A percentile compares a stretch with the other conserved stretches of the same genome.
Evolutionary conservation across 139 green algal genomes (phyloP).

Genomic region (Tetraselmis striata): DNA sequence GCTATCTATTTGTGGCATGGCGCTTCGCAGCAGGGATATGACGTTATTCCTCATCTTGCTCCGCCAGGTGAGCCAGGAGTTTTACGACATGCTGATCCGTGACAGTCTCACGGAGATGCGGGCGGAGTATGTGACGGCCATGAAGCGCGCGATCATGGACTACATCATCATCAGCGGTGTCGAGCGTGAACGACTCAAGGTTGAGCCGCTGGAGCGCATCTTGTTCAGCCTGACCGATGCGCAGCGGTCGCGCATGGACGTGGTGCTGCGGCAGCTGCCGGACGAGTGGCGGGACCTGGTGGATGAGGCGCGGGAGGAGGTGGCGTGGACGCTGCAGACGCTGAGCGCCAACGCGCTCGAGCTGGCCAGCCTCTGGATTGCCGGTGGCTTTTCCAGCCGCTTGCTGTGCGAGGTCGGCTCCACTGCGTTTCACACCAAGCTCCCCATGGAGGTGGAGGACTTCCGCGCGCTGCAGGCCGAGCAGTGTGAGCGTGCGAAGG

Average conservation of each 20-base stretch:
- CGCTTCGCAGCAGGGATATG: too few relatives aligned
- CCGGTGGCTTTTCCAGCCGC: constrained; percentile 28
- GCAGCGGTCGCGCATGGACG: background rate
- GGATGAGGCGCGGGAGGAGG: constrained; percentile 35
- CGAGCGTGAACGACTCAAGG: constrained; percentile 47
- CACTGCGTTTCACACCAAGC: constrained; percentile 31
- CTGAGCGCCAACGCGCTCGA: constrained; percentile 59
- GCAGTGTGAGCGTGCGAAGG: constrained; percentile 39
- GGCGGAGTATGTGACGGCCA: constrained; percentile 45
- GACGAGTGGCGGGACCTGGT: constrained; percentile 27
- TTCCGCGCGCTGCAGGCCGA: constrained; percentile 49
- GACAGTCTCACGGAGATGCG: constrained; percentile 46
- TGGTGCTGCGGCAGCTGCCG: constrained; percentile 30
- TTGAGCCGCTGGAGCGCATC: constrained; percentile 43
- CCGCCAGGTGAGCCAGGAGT: constrained; percentile 22
- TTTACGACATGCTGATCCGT: constrained; percentile 45
- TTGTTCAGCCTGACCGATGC: constrained; percentile 17
- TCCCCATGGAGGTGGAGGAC: constrained; percentile 44
- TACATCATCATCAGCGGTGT: constrained; percentile 44
- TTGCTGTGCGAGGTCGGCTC: constrained; percentile 45
- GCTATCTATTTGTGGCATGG: too few relatives aligned
- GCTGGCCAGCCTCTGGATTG: constrained; percentile 54
- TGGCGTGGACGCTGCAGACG: constrained; percentile 72
- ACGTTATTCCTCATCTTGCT: too few relatives aligned
- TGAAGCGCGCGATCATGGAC: constrained; percentile 58